Evolutionary conservation across 306 rosid species (phyloP).

Genomic region (Lagenaria siceraria): DNA sequence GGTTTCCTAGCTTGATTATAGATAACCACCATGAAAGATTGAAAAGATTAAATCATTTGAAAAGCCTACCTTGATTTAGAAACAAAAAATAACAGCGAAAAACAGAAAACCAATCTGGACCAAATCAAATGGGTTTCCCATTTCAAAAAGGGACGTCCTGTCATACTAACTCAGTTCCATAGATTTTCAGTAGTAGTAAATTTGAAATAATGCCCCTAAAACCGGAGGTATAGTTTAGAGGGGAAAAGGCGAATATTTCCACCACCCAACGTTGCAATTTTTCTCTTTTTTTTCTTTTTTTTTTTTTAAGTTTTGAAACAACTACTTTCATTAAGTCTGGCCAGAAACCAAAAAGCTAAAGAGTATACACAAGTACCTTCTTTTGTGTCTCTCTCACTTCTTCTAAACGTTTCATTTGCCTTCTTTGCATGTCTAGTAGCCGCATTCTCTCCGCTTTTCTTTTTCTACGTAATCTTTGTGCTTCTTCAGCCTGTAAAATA

Average conservation of each 20-base stretch:
- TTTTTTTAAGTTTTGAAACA: no score
- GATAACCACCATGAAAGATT: neutral
- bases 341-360: neutral
- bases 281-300: no score
- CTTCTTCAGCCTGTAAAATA: conserved; percentile 67
- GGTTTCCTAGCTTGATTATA: neutral
- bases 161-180: neutral
- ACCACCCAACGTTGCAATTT: neutral
- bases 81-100: neutral
- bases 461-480: conserved; percentile 69
- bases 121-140: neutral
- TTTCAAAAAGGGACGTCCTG: neutral
- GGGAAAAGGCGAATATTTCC: neutral
- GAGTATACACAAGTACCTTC: conserved; percentile 44
- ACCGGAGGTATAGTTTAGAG: neutral
- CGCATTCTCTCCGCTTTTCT: conserved; percentile 65
- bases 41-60: neutral
- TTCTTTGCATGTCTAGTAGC: conserved; percentile 54
- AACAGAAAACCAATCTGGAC: conserved; percentile 4
- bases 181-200: neutral
- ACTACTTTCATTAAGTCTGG: no score
- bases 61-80: neutral
- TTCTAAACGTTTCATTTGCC: conserved; percentile 79
- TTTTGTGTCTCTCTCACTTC: conserved; percentile 87
- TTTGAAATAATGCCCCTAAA: neutral